phyloP scores from a whole-genome alignment of 2,329 filamentous ascomycete genomes.

The Dothiorella sarmentorum region DNA sequence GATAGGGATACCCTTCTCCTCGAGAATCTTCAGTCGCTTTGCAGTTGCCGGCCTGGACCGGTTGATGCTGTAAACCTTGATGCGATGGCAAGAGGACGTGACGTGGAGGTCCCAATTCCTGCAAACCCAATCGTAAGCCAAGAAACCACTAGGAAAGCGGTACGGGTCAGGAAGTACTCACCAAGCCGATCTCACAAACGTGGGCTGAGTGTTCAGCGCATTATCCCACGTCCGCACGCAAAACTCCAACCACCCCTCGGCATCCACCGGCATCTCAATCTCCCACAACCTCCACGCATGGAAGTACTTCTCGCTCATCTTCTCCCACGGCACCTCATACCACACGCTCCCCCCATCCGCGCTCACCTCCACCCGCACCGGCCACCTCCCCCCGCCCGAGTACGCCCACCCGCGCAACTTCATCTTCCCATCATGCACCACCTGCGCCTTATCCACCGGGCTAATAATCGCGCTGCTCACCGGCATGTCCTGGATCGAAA shows the following conservation, averaged over 20 bases:
- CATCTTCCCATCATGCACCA: slow-evolving; percentile 60
- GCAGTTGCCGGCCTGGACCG: slow-evolving; percentile 47
- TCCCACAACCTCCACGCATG: slow-evolving; percentile 65
- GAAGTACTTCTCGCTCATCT: slow-evolving; percentile 59
- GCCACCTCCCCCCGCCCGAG: slow-evolving; percentile 43
- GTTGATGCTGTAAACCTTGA: slow-evolving; percentile 63
- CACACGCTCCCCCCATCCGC: slow-evolving; percentile 62
- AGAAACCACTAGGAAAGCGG: background rate
- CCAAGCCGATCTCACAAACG: slow-evolving; percentile 43
- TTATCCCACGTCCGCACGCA: slow-evolving; percentile 45
- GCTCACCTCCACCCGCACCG: slow-evolving; percentile 61
- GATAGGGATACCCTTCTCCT: slow-evolving; percentile 47
- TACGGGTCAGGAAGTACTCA: slow-evolving; percentile 23
- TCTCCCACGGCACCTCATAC: slow-evolving; percentile 60
- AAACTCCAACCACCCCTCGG: slow-evolving; percentile 47
- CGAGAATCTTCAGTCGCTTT: slow-evolving; percentile 50
- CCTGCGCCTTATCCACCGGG: slow-evolving; percentile 57
- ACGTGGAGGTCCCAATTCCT: slow-evolving; percentile 68
- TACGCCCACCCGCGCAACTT: slow-evolving; percentile 49
- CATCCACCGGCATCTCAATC: slow-evolving; percentile 57
- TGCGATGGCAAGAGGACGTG: slow-evolving; percentile 58
- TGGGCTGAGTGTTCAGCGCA: slow-evolving; percentile 46
- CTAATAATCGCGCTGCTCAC: slow-evolving; percentile 65
- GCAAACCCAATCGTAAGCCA: slow-evolving; percentile 22
- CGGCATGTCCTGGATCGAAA: slow-evolving; percentile 70